Evolutionary conservation across 148 eudicot species (phyloP).

Genomic region (Drosera capensis): DNA sequence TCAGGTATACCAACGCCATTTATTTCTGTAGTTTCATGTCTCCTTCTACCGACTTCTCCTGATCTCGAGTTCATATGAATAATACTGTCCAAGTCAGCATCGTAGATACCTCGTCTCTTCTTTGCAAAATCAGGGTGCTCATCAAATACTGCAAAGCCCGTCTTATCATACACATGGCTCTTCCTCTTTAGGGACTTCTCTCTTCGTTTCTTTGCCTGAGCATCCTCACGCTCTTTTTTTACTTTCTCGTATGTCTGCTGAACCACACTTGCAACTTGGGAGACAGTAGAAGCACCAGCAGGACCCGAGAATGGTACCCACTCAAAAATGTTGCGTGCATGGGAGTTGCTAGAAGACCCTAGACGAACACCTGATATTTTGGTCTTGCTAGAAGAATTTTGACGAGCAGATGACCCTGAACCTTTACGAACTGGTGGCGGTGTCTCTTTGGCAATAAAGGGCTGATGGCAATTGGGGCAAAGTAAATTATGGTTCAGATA

Average conservation of each 20-base stretch:
- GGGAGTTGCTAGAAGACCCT: constrained; percentile 1
- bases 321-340: constrained; percentile 21
- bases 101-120: constrained; percentile 35
- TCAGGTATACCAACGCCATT: constrained; percentile 12
- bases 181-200: constrained; percentile 55
- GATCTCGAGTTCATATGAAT: constrained; percentile 13
- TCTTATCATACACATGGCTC: constrained; percentile 18
- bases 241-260: constrained; percentile 80
- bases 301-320: constrained; percentile 70
- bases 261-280: constrained; percentile 77
- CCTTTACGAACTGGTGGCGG: constrained; percentile 34
- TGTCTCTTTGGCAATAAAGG: constrained; percentile 63
- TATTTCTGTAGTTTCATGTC: constrained; percentile 9
- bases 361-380: constrained; percentile 14
- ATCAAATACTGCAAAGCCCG: constrained; percentile 13
- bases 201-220: constrained; percentile 53
- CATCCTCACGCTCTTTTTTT: constrained; percentile 68
- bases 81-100: constrained; percentile 10
- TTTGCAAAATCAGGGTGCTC: constrained; percentile 18
- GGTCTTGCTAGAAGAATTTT: constrained; percentile 15
- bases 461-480: constrained; percentile 61
- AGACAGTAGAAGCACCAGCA: constrained; percentile 37
- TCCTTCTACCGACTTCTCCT: constrained; percentile 9
- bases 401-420: constrained; percentile 18
- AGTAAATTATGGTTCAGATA: constrained; percentile 68